phyloP scores from a whole-genome alignment of 139 green algal genomes.

The Chlamydomonas sp. region DNA sequence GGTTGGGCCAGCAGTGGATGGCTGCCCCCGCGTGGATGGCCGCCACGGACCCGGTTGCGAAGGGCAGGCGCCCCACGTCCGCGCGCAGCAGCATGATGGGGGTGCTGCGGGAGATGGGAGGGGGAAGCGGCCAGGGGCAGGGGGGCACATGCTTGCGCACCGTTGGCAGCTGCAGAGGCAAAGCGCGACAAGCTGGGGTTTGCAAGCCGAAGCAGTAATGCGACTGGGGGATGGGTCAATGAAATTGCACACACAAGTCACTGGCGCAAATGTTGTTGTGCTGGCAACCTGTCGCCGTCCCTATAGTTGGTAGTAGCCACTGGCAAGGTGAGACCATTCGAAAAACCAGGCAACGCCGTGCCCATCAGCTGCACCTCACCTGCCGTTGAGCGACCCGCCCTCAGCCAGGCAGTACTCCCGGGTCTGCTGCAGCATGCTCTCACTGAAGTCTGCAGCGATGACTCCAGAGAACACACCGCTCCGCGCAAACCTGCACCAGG shows the following conservation, averaged over 20 bases:
- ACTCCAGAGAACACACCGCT: slow-evolving; percentile 77
- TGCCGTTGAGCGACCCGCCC: slow-evolving; percentile 11
- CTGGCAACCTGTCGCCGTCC: too few species aligned
- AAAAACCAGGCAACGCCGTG: not conserved
- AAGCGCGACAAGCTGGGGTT: not conserved
- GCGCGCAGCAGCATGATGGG: slow-evolving; percentile 81
- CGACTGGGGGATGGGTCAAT: too few species aligned
- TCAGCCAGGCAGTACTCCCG: slow-evolving; percentile 51
- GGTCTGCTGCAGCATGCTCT: slow-evolving; percentile 91
- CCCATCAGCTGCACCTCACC: not conserved
- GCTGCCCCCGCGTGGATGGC: slow-evolving; percentile 95
- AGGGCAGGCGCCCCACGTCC: slow-evolving; percentile 91
- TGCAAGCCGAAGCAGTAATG: not conserved
- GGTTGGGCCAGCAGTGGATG: slow-evolving; percentile 97
- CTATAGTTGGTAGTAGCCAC: too few species aligned
- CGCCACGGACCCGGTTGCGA: slow-evolving; percentile 82
- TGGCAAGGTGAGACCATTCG: too few species aligned
- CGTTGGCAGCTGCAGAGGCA: not conserved
- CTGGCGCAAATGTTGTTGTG: too few species aligned
- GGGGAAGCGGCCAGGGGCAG: not conserved
- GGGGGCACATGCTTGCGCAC: not conserved
- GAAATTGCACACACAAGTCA: too few species aligned
- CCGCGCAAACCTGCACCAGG: slow-evolving; percentile 68
- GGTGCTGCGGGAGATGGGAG: slow-evolving; percentile 13
- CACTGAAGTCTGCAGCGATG: slow-evolving; percentile 80